Base-by-base conservation (phyloP, 805 yeast genomes). In the Candida verbasci region DNA sequence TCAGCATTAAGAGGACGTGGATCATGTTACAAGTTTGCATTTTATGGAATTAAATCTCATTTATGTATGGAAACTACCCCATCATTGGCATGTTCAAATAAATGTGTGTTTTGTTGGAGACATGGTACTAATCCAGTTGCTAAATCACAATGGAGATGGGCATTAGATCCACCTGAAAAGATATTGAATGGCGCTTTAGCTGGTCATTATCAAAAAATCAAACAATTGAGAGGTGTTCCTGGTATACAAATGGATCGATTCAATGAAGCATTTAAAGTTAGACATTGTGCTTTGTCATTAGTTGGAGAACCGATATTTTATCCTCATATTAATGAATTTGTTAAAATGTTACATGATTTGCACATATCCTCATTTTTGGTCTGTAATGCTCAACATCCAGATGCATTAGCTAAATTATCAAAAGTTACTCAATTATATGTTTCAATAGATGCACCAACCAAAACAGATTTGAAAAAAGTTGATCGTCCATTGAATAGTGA, bases 61-160 rank as follows among this genome's bases (percentile, higher is more conserved):
- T 65, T 91, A 39, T 88, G 97, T 62, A 88, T 88, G 97, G 97
- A 88, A 56, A 78, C 96, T 2, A 88, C 97, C 0, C 97, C 97
- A 1, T 82, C 95, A 1, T 68, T 88, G 41, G 91, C 96, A 6
- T 88, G 97, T 59, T 86, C 96, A 4, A 88, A 88, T 55, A 88
- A 88, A 57, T 88, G 97, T 72, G 96, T 89, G 4, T 88, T 88
- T 54, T 88, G 97, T 63, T 88, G 97, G 97, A 76, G 97, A 56
- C 97, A 88, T 59, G 97, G 97, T 33, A 88, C 96, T 2, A 89
- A 88, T 53, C 97, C 97, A 0, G 96, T 89, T 2, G 96, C 96
- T 12, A 88, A 95, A 20, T 82, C 82, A 42, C 67, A 65, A 44
- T 88, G 97, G 97, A 70, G 96, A 51, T 88, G 97, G 97, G 91